phyloP scores from a whole-genome alignment of 2,329 filamentous ascomycete species.

The Plectosphaerella sp. region DNA sequence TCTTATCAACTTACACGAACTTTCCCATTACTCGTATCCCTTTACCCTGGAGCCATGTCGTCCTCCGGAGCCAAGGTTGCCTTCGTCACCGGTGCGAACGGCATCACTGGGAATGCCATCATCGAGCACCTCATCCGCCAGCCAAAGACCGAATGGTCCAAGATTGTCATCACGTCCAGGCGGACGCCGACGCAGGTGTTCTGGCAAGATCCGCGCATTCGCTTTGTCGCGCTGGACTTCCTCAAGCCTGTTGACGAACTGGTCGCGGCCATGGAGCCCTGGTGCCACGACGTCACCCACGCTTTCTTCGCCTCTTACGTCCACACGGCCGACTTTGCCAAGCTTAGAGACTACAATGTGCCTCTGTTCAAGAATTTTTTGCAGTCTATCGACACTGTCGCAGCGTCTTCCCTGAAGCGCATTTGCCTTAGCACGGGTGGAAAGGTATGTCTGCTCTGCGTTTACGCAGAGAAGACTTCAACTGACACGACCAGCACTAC shows the following conservation, averaged over 20 bases:
- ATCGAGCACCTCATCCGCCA: slow-evolving; percentile 22
- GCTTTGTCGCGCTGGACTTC: slow-evolving; percentile 9
- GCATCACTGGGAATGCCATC: slow-evolving; percentile 26
- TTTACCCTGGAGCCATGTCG: not conserved
- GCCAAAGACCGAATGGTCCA: slow-evolving; percentile 8
- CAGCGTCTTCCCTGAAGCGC: slow-evolving; percentile 3
- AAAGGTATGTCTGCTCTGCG: slow-evolving; percentile 6
- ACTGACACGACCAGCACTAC: slow-evolving; percentile 39
- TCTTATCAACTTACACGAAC: not conserved
- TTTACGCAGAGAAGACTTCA: too few relatives aligned
- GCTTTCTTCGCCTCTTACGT: slow-evolving; percentile 12
- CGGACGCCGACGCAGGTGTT: slow-evolving; percentile 3
- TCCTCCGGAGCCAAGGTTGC: slow-evolving; percentile 10
- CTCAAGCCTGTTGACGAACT: slow-evolving; percentile 9
- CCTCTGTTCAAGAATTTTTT: slow-evolving; percentile 11
- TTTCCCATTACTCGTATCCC: not conserved
- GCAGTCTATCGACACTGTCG: slow-evolving; percentile 3
- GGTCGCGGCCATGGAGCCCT: slow-evolving; percentile 2
- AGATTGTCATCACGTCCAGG: slow-evolving; percentile 10
- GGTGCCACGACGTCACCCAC: slow-evolving; percentile 8
- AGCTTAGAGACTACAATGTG: slow-evolving; percentile 5
- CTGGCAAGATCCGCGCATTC: slow-evolving; percentile 9
- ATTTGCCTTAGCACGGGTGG: slow-evolving; percentile 10
- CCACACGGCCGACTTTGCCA: slow-evolving; percentile 7
- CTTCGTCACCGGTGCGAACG: slow-evolving; percentile 16